phyloP scores from a whole-genome alignment of 2,329 filamentous ascomycete genomes.

The Hypoxylon sp. region DNA sequence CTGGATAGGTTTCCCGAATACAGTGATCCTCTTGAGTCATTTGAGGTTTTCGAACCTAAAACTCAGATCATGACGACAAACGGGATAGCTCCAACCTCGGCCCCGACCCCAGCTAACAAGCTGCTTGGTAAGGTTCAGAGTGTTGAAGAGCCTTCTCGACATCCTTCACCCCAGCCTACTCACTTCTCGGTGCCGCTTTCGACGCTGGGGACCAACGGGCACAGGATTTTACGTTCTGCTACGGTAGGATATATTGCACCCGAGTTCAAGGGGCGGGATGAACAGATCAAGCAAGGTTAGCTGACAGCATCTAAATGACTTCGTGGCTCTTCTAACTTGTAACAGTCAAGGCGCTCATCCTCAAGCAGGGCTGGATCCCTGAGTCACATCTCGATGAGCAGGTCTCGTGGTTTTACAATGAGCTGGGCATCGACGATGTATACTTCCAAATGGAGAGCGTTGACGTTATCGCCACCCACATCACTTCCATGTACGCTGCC shows the following conservation, averaged over 20 bases:
- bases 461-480: slow-evolving; percentile 90
- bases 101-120: slow-evolving; percentile 58
- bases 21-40: slow-evolving; percentile 58
- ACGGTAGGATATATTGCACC: slow-evolving; percentile 96
- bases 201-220: slow-evolving; percentile 69
- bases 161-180: slow-evolving; percentile 89
- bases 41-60: slow-evolving; percentile 38
- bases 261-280: slow-evolving; percentile 91
- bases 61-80: slow-evolving; percentile 55
- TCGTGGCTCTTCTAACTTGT: slow-evolving; percentile 37
- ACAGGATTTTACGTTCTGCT: slow-evolving; percentile 85
- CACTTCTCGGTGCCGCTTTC: slow-evolving; percentile 81
- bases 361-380: slow-evolving; percentile 88
- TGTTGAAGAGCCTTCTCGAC: slow-evolving; percentile 65
- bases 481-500: slow-evolving; percentile 95
- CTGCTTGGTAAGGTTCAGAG: slow-evolving; percentile 60
- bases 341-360: slow-evolving; percentile 84
- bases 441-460: slow-evolving; percentile 94
- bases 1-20: slow-evolving; percentile 64
- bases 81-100: slow-evolving; percentile 54
- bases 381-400: slow-evolving; percentile 85
- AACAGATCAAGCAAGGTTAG: slow-evolving; percentile 88
- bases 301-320: slow-evolving; percentile 5
- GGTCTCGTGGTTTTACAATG: slow-evolving; percentile 96
- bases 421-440: slow-evolving; percentile 97